phyloP scores from a whole-genome alignment of 768 basidiomycete species.

The Tylopilus intermedius region DNA sequence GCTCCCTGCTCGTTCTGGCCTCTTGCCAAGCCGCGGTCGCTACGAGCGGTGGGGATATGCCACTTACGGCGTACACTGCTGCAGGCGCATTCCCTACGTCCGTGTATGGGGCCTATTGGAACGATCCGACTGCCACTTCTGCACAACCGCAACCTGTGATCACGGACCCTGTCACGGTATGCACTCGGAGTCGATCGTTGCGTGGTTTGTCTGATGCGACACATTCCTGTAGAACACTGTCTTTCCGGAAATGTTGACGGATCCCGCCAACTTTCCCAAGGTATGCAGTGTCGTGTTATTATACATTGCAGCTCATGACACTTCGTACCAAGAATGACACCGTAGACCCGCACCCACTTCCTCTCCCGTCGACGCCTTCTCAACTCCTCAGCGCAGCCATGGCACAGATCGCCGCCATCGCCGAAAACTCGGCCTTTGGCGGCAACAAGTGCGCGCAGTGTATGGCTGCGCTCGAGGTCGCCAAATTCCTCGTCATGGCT shows the following conservation, averaged over 20 bases:
- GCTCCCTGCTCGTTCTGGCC: too few species aligned
- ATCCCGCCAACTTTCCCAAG: constrained; percentile 29
- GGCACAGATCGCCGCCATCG: constrained; percentile 34
- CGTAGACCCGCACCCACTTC: constrained; percentile 40
- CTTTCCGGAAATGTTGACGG: constrained; percentile 38
- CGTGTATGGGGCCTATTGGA: constrained; percentile 36
- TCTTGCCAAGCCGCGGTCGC: not conserved
- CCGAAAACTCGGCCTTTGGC: constrained; percentile 32
- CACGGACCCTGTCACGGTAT: constrained; percentile 60
- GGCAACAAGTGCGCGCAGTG: constrained; percentile 36
- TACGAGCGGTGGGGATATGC: not conserved
- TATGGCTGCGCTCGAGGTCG: constrained; percentile 35
- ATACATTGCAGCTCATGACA: too few species aligned
- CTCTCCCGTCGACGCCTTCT: constrained; percentile 27
- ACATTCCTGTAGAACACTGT: constrained; percentile 39
- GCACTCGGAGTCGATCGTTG: constrained; percentile 9
- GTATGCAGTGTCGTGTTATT: not conserved
- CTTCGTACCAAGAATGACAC: constrained; percentile 34
- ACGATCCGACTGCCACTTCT: constrained; percentile 60
- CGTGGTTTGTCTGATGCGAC: not conserved
- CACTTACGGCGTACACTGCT: constrained; percentile 44
- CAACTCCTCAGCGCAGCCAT: constrained; percentile 35
- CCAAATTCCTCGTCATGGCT: constrained; percentile 39
- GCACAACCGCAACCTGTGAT: constrained; percentile 67
- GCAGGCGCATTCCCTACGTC: constrained; percentile 60